phyloP scores from a whole-genome alignment of 768 basidiomycete genomes.

The Dioszegia aurantiaca region DNA sequence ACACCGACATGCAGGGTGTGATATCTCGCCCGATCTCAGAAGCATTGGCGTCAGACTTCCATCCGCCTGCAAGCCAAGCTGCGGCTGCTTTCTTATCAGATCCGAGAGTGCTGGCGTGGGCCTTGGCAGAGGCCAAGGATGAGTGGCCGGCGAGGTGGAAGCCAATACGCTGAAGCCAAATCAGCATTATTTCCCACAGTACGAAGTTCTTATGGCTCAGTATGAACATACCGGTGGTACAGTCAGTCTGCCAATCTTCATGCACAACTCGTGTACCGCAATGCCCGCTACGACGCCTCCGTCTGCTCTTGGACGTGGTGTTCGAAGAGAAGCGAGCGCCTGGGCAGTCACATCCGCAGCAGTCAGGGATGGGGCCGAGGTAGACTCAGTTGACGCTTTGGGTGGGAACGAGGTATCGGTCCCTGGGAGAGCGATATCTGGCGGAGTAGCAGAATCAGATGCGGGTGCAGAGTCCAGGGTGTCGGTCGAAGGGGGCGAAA shows the following conservation, averaged over 20 bases:
- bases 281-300: slow-evolving; percentile 43
- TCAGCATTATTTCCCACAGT: not conserved
- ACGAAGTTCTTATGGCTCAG: too few relatives aligned
- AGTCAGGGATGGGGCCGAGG: not conserved
- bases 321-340: slow-evolving; percentile 13
- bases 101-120: slow-evolving; percentile 23
- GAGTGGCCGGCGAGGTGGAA: slow-evolving; percentile 31
- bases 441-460: not conserved
- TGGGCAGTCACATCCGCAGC: slow-evolving; percentile 19
- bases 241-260: slow-evolving; percentile 45
- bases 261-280: slow-evolving; percentile 37
- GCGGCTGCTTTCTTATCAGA: slow-evolving; percentile 32
- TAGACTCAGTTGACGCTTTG: not conserved
- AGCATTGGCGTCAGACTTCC: slow-evolving; percentile 37
- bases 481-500: not conserved
- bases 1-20: not conserved
- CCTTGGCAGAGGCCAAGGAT: slow-evolving; percentile 13
- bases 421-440: not conserved
- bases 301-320: slow-evolving; percentile 24
- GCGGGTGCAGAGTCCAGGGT: not conserved
- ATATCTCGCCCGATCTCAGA: slow-evolving; percentile 30
- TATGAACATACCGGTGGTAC: slow-evolving; percentile 40
- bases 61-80: slow-evolving; percentile 35
- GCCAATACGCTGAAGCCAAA: slow-evolving; percentile 29
- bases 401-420: not conserved